Base-by-base conservation (phyloP, 768 basidiomycete genomes). In the Russula sp. region DNA sequence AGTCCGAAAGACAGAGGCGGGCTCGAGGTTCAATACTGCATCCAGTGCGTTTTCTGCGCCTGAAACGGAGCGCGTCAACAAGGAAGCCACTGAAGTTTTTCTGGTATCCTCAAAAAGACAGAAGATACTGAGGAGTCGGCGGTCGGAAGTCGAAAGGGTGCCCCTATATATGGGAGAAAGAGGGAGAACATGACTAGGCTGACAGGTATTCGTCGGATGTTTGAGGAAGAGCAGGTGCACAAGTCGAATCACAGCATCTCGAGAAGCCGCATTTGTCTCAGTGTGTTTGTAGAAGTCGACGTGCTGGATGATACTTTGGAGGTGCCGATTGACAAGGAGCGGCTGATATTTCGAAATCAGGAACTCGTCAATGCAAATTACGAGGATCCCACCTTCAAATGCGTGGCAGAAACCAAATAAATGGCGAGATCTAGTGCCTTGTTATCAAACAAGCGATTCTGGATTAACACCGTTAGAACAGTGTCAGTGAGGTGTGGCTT, bases 121-220 rank as follows among this genome's bases (percentile, higher is more conserved):
- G 76, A 95, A 88, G 58, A 97, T 81, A 1, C 84, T 81, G 5
- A 97, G 75, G 2, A 98, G 76, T 34, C 77, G 75, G 32, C 80
- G 78, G 71, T 98, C 95, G 1, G 87, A 67, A 1, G 65, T 54
- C 0, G 84, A 82, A n/a, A 89, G 71, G 0, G 89, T 89, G 1
- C 89, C 95, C 9, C 81, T 75, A 71, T 98, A 98, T 1, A 94
- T 75, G 20, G 75, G 76, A 49, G 89, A 73, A 40, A 98, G 77
- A 1, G 91, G 91, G 51, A 90, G 86, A 49, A 95, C 75, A 66
- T 95, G 91, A 3, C 83, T 87, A 10, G 86, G 80, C 71, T 96
- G 95, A 69, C 91, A 95, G 2, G 93, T 88, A 68, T 92, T 92
- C 13, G 78, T 74, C 0, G 94, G 91, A 69, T 94, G 86, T 14